Evolutionary conservation across 2,329 filamentous ascomycete genomes (phyloP).

Genomic region (Aspergillus versicolor): DNA sequence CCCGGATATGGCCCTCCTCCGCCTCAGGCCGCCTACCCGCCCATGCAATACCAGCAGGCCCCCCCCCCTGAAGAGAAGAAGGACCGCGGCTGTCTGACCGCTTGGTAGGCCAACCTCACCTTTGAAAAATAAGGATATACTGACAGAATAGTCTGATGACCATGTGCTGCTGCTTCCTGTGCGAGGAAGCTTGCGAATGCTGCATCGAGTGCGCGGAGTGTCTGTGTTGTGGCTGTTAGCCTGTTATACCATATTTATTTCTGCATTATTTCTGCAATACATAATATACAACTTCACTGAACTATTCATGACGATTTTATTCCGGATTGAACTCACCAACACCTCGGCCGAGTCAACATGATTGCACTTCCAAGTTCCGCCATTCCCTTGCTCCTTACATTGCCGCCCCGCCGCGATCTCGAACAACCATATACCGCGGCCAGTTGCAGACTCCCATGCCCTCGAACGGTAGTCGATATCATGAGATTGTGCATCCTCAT

Average conservation of each 20-base stretch:
- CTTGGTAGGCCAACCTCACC: slow-evolving; percentile 9
- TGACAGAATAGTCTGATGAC: slow-evolving; percentile 14
- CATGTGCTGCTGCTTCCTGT: slow-evolving; percentile 23
- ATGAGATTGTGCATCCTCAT: slow-evolving; percentile 34
- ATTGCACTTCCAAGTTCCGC: slow-evolving; percentile 38
- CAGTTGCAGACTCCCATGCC: slow-evolving; percentile 32
- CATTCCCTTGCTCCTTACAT: slow-evolving; percentile 31
- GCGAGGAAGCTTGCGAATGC: slow-evolving; percentile 22
- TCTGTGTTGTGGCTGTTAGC: slow-evolving; percentile 19
- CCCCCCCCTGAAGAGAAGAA: slow-evolving; percentile 17
- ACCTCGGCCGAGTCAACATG: slow-evolving; percentile 16
- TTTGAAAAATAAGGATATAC: background rate
- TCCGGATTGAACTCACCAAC: slow-evolving; percentile 14
- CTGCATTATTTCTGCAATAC: background rate
- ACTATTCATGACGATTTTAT: too few species aligned
- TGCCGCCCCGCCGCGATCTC: slow-evolving; percentile 26
- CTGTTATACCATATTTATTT: slow-evolving; percentile 2
- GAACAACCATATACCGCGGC: slow-evolving; percentile 36
- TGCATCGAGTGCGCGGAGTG: slow-evolving; percentile 20
- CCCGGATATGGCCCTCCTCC: slow-evolving; percentile 9
- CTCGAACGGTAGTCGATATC: slow-evolving; percentile 39
- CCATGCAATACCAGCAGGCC: slow-evolving; percentile 21
- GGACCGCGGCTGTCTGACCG: slow-evolving; percentile 20
- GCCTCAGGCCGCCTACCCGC: slow-evolving; percentile 9
- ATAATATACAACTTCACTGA: background rate